Base-by-base conservation (phyloP, 1,139 yeast genomes). In the Taphrina pruni region DNA sequence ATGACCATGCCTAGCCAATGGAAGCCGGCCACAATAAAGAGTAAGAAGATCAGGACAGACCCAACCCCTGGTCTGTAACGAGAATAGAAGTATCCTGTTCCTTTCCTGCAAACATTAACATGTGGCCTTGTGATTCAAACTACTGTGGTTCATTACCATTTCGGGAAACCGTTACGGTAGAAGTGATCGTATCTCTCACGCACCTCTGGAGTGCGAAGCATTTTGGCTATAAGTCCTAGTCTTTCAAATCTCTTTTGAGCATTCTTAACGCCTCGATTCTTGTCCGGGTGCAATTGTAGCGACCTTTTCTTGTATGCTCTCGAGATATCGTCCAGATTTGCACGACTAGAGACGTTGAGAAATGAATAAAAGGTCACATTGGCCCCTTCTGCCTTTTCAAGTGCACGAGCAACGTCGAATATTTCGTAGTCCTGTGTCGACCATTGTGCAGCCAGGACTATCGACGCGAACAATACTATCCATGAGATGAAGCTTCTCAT, bases 111-210 rank as follows among this genome's bases (percentile, higher is more conserved):
- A 8, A n/a, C 36, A 26, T 50, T 8, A 50, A n/a, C 35, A 50
- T 26, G 3, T 8, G n/a, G 7, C 20, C 51, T 8, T 1, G 4
- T 26, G 32, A 17, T 26, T 4, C 32, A 26, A 26, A 2, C 4
- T 4, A 26, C 4, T 26, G 32, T 26, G 32, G 1, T 26, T 26
- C 32, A 50, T 45, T 45, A 64, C 86, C 90, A 90, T 71, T 83
- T 83, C 5, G 99, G 99, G 79, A 94, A 94, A 2, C 99, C 99
- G 73, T 87, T 85, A 51, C 84, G 82, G 70, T 89, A 81, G 79
- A 90, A 94, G 78, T 87, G 93, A 77, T 94, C 98, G 77, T 94
- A 94, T 20, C 94, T 83, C 73, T 87, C 88, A 71, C 88, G 86
- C 17, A 74, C 72, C 70, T 85, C 83, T 9, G 85, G 82, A 64